These are phyloP conservation scores for Tillandsia fasciculata DNA, from an alignment of 176 grass and related monocot species.

Conservation along the genomic window DNA sequence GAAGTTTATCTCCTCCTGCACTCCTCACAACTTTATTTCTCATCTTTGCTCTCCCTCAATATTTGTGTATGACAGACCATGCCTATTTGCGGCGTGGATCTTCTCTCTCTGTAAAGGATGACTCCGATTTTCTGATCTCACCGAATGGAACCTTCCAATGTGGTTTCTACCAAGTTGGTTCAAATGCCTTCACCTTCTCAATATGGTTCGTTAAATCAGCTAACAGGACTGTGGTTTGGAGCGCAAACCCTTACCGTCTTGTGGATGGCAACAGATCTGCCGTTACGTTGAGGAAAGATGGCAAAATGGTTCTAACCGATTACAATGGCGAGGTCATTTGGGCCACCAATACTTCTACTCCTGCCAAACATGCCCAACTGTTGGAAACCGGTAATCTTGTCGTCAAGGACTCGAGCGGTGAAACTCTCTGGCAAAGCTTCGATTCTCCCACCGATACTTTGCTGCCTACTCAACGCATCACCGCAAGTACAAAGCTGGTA, in stretches of 20 bases:
- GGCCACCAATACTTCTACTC: constrained; percentile 8
- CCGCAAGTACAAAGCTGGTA: constrained; percentile 19
- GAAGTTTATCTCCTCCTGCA: background rate
- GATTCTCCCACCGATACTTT: constrained; percentile 46
- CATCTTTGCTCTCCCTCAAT: background rate
- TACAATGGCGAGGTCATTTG: constrained; percentile 19
- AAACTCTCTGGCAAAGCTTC: constrained; percentile 41
- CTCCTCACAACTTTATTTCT: background rate
- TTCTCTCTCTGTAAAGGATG: constrained; percentile 18
- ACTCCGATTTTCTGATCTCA: constrained; percentile 22
- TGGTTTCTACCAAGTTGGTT: constrained; percentile 31
- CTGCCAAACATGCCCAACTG: constrained; percentile 17
- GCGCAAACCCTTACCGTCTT: constrained; percentile 16
- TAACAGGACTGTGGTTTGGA: constrained; percentile 33
- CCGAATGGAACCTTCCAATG: constrained; percentile 26
- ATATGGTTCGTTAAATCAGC: constrained; percentile 30
- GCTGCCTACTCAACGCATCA: constrained; percentile 38
- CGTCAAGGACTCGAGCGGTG: constrained; percentile 15
- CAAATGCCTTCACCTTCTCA: constrained; percentile 40
- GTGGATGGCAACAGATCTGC: constrained; percentile 25
- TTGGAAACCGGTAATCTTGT: constrained; percentile 35
- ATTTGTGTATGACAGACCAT: background rate
- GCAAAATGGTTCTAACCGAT: constrained; percentile 19
- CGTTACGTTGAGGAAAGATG: constrained; percentile 26
- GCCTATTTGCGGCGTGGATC: background rate